A percentile compares a stretch with the other conserved stretches of the same genome.
Conservation (phyloP, 805 yeast species). For the Trichomonascus vanleenenianus region DNA sequence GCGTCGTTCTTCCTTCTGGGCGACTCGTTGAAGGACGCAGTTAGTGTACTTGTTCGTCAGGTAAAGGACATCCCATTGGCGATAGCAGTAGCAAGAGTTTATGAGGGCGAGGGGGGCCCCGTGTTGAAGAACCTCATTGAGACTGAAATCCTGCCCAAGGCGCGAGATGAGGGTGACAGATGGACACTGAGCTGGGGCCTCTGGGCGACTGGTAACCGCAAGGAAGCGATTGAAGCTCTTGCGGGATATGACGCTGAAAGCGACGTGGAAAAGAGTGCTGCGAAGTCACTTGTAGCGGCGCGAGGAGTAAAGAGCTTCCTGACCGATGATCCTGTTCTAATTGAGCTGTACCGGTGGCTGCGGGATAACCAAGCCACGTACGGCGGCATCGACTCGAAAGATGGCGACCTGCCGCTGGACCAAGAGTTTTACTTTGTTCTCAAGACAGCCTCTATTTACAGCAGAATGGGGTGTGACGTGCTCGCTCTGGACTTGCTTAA, state of each 20-base stretch:
- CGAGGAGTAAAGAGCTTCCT: conserved; percentile 32
- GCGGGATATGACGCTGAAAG: conserved; percentile 25
- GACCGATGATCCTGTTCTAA: conserved; percentile 76
- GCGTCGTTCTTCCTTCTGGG: conserved; percentile 84
- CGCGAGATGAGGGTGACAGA: conserved; percentile 56
- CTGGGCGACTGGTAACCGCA: conserved; percentile 51
- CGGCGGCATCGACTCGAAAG: conserved; percentile 32
- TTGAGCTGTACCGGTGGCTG: conserved; percentile 55
- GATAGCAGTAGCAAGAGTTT: conserved; percentile 69
- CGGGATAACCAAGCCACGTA: conserved; percentile 30
- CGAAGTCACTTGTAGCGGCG: conserved; percentile 2
- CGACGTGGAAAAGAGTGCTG: conserved; percentile 4
- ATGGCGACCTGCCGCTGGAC: neutral
- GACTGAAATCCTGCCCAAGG: conserved; percentile 45
- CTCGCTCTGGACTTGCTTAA: conserved; percentile 54
- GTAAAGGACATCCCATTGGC: conserved; percentile 67
- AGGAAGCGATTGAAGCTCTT: conserved; percentile 54
- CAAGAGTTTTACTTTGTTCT: conserved; percentile 55
- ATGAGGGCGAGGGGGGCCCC: conserved; percentile 54
- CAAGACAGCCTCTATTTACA: conserved; percentile 58
- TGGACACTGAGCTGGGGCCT: conserved; percentile 80
- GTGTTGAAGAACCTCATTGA: conserved; percentile 43
- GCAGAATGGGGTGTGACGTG: conserved; percentile 88
- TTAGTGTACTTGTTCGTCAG: conserved; percentile 62
- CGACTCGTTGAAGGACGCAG: conserved; percentile 66